Evolutionary conservation across 2,329 filamentous ascomycete species (phyloP).

Genomic region (Penicillium sp.): DNA sequence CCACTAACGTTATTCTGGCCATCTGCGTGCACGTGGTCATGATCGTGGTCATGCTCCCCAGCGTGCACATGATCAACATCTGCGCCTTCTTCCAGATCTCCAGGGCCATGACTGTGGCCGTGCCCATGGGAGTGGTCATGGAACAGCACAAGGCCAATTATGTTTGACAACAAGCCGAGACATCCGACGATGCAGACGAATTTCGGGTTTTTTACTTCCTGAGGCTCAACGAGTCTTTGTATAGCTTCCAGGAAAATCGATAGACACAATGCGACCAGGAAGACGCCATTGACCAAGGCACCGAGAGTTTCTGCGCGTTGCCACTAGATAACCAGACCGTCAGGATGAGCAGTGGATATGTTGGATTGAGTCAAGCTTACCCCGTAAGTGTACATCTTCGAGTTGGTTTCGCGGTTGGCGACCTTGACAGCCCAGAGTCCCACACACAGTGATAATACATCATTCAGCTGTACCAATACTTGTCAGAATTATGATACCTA

Average conservation of each 20-base stretch:
- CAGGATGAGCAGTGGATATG: too few species aligned
- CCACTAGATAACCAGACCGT: constrained; percentile 60
- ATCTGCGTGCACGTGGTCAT: too few species aligned
- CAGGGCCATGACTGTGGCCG: constrained; percentile 42
- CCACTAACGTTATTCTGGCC: too few species aligned
- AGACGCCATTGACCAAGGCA: constrained; percentile 93
- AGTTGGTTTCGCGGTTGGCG: constrained; percentile 66
- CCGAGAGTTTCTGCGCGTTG: constrained; percentile 94
- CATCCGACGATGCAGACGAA: constrained; percentile 84
- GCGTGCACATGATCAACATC: constrained; percentile 42
- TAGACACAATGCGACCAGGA: constrained; percentile 88
- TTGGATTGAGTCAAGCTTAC: constrained; percentile 50
- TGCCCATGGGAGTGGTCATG: constrained; percentile 80
- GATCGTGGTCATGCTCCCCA: constrained; percentile 48
- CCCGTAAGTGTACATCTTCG: constrained; percentile 90
- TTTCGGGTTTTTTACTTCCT: constrained; percentile 72
- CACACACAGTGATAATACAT: constrained; percentile 87
- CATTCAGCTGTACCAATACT: constrained; percentile 92
- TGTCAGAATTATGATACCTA: too few species aligned
- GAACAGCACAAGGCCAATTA: constrained; percentile 79
- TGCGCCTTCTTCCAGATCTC: constrained; percentile 43
- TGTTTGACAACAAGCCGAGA: constrained; percentile 75
- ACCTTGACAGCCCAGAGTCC: constrained; percentile 92
- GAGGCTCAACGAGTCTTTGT: constrained; percentile 82
- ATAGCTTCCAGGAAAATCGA: constrained; percentile 94